Base-by-base conservation (phyloP, 176 grass and related monocot species). In the Phoenix roebelenii region DNA sequence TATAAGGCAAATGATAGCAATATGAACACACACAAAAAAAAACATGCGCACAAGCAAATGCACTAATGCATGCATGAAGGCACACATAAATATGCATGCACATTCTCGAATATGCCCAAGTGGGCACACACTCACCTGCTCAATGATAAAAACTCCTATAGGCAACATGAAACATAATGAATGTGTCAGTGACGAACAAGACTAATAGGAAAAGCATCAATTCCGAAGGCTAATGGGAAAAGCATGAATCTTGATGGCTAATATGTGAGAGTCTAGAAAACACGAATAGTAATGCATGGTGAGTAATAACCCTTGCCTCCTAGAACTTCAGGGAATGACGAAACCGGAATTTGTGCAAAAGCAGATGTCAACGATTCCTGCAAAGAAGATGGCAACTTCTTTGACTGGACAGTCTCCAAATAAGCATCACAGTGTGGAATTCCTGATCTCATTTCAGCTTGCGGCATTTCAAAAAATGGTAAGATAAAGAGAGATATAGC, bases 281-380 rank as follows among this genome's bases (percentile, higher is more conserved):
- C 51, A 18, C 15, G 6, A 5, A 54, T 53, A 52, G 7, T 9
- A 44, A 44, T 44, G 10, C 35, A 12, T 44, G 10, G 2, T 12
- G 35, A 44, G 35, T 1, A 59, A 35, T 16, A 79, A 97, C 84
- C 87, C 83, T 74, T 79, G 50, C 93, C 84, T 59, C 69, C 29
- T 23, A 87, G 87, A 74, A 97, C 93, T 65, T 87, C 87, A 26
- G 93, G 84, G 49, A 88, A 97, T 55, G 87, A 76, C 15, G 87
- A 72, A 50, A 88, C 93, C 14, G 78, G 75, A 72, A 97, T 87
- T 56, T 84, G 77, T 60, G 74, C 69, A 25, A 97, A 97, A 48
- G 87, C 87, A 4, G 78, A 73, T 19, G 84, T 97, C 25, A 91
- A 61, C 0, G 84, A 91, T 24, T 82, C 83, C 28, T 88, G 87